Evolutionary conservation across 768 basidiomycete species (phyloP).

Genomic region (Phanerodontia chrysosporium): DNA sequence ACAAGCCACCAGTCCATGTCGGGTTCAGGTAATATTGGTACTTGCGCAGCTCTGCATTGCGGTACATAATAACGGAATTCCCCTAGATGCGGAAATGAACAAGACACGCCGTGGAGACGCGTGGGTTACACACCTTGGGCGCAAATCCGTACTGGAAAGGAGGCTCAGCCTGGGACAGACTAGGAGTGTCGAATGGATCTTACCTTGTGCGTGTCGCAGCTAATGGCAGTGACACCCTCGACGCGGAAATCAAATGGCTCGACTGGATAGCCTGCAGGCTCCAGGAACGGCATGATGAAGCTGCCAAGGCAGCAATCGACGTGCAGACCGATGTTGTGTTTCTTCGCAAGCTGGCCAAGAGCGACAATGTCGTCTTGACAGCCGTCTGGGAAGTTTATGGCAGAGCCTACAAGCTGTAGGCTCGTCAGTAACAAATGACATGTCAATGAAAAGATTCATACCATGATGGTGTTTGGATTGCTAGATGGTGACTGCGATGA

Average conservation of each 20-base stretch:
- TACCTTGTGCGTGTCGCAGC: conserved; percentile 95
- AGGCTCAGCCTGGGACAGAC: not conserved
- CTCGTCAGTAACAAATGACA: not conserved
- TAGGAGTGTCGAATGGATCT: not conserved
- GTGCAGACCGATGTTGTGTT: conserved; percentile 79
- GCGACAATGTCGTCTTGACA: conserved; percentile 83
- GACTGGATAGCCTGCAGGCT: conserved; percentile 66
- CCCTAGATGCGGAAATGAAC: conserved; percentile 43
- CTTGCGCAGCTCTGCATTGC: conserved; percentile 64
- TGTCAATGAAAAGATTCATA: not conserved
- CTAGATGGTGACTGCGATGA: not conserved
- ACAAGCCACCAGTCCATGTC: conserved; percentile 83
- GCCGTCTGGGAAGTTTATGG: conserved; percentile 82
- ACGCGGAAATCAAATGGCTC: conserved; percentile 88
- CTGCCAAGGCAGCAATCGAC: conserved; percentile 94
- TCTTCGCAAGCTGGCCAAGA: conserved; percentile 69
- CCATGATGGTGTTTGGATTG: conserved; percentile 9
- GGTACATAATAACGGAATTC: conserved; percentile 94
- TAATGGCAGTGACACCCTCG: conserved; percentile 88
- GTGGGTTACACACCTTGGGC: conserved; percentile 59
- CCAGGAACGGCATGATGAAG: conserved; percentile 92
- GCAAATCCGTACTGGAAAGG: conserved; percentile 82
- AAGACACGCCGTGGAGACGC: not conserved
- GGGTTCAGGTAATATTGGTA: conserved; percentile 87
- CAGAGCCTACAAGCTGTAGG: conserved; percentile 74